Evolutionary conservation across 257 asterid species (phyloP).

Genomic region (Salvia rosmarinus): DNA sequence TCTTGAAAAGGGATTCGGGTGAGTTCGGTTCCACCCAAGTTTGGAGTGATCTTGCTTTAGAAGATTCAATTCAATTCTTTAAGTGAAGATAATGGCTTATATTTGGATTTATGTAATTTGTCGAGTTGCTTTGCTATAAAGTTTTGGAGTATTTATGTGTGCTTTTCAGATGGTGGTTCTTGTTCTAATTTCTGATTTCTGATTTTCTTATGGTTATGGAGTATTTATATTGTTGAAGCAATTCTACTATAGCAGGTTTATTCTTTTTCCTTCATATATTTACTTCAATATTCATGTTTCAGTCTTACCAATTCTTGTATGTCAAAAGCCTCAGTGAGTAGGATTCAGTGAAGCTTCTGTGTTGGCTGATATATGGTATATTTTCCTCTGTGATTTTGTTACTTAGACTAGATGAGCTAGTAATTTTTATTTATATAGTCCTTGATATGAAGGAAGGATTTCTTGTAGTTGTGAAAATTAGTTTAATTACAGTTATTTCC

Average conservation of each 20-base stretch:
- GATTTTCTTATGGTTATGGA: conserved; percentile 18
- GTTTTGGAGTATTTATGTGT: conserved; percentile 21
- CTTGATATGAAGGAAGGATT: neutral
- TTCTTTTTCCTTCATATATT: neutral
- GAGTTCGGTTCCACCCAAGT: conserved; percentile 31
- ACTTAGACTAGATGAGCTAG: neutral
- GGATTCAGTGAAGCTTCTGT: conserved; percentile 14
- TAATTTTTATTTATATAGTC: neutral
- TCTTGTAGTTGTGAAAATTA: neutral
- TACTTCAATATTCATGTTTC: neutral
- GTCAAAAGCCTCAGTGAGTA: conserved; percentile 16
- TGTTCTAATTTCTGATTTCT: conserved; percentile 7
- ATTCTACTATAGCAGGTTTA: conserved; percentile 16
- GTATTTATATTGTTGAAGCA: no score
- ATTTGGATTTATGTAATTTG: conserved; percentile 28
- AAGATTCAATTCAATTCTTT: conserved; percentile 37
- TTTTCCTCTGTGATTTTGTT: conserved; percentile 12
- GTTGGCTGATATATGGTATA: conserved; percentile 1
- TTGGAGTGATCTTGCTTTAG: conserved; percentile 33
- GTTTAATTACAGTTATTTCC: neutral
- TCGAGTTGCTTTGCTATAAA: conserved; percentile 33
- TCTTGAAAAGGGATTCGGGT: conserved; percentile 23
- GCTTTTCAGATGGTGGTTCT: conserved; percentile 30
- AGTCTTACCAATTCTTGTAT: conserved; percentile 13
- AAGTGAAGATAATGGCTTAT: conserved; percentile 37